Percentiles rank a stretch among this genome's conserved stretches.
These are phyloP conservation scores for Populus pruinosa DNA, from an alignment of 345 rosid species.

Conservation along the genomic window DNA sequence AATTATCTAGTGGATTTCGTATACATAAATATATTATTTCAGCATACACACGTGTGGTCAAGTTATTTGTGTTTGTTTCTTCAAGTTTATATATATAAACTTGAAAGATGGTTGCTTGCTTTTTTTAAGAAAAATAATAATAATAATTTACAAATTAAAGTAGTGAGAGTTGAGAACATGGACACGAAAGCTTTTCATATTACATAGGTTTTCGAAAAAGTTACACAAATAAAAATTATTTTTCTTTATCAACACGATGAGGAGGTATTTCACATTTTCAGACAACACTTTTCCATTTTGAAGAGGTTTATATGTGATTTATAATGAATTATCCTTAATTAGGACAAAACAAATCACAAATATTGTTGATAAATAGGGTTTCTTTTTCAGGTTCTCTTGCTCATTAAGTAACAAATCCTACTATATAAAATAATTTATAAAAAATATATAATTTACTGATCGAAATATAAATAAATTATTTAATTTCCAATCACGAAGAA, in stretches of 20 bases:
- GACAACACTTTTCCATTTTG: neutral
- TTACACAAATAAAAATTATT: no score
- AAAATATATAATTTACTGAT: no score
- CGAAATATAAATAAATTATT: no score
- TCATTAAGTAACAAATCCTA: no score
- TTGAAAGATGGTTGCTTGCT: neutral
- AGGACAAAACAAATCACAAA: no score
- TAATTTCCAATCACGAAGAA: no score
- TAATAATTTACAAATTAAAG: neutral
- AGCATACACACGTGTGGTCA: no score
- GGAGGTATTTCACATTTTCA: neutral
- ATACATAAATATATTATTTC: neutral
- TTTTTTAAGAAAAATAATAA: no score
- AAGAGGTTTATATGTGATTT: neutral
- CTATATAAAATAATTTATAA: no score
- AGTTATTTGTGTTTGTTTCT: neutral
- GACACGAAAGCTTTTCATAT: neutral
- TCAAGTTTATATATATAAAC: neutral
- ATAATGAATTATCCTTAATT: no score
- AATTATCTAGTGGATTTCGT: neutral
- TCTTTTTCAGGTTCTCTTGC: no score
- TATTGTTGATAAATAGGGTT: no score
- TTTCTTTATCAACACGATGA: neutral
- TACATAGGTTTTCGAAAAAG: neutral
- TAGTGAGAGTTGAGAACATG: neutral